A percentile compares a stretch with the other conserved stretches of the same genome.
These are phyloP conservation scores for Debaryomycetaceae sp. DNA, from an alignment of 1,139 yeast genomes.

Conservation along the genomic window DNA sequence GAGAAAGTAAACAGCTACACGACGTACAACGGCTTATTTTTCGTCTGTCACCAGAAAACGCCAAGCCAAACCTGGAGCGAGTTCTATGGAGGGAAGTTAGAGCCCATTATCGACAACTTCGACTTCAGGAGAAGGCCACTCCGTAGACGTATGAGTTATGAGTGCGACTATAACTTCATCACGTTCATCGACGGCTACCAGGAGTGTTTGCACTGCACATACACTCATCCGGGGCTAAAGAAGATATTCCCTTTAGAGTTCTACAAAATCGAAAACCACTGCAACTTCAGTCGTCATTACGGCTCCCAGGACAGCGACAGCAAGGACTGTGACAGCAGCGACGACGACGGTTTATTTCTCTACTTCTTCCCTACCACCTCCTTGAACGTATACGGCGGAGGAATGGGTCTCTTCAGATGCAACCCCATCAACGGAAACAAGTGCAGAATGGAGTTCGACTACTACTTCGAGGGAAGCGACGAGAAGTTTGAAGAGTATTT, in stretches of 20 bases:
- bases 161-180: conserved; percentile 1
- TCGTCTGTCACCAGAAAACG: conserved; percentile 12
- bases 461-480: conserved; percentile 7
- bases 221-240: conserved; percentile 1
- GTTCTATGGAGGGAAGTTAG: neutral
- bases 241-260: conserved; percentile 1
- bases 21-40: conserved; percentile 15
- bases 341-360: neutral
- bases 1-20: conserved; percentile 12
- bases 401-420: conserved; percentile 17
- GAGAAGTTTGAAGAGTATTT: conserved; percentile 2
- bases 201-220: conserved; percentile 1
- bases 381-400: conserved; percentile 16
- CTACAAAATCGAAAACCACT: neutral
- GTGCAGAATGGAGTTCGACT: conserved; percentile 19
- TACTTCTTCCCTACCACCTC: conserved; percentile 1
- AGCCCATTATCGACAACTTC: neutral
- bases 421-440: conserved; percentile 14
- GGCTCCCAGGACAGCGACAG: neutral
- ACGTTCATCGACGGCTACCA: conserved; percentile 2
- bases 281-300: conserved; percentile 1
- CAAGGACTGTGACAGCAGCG: neutral
- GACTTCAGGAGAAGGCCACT: conserved; percentile 1
- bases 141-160: neutral
- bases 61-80: conserved; percentile 6